Conservation (phyloP, 1,284 basidiomycete species). For the Cystobasidium pallidum region DNA sequence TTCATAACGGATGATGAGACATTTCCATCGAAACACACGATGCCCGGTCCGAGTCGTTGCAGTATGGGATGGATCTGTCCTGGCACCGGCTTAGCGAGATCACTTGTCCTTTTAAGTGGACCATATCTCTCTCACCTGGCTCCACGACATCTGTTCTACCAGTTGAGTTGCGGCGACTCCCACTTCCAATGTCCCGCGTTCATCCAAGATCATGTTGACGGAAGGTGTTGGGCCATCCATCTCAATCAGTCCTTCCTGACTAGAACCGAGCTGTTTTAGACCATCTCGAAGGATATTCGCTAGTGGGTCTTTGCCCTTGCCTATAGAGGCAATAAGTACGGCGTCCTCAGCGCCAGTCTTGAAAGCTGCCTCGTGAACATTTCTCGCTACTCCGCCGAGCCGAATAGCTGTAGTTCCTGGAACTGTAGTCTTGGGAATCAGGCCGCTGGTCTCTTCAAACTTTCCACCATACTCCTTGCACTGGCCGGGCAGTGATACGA, state of each 20-base stretch:
- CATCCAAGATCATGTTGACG: constrained; percentile 80
- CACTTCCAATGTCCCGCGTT: constrained; percentile 69
- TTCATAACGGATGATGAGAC: constrained; percentile 61
- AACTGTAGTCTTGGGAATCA: constrained; percentile 69
- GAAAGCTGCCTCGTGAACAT: constrained; percentile 86
- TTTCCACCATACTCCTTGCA: neutral
- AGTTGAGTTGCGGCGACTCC: constrained; percentile 93
- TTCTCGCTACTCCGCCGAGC: constrained; percentile 89
- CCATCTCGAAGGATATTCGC: constrained; percentile 5
- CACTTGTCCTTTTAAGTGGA: neutral
- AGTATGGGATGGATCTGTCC: constrained; percentile 56
- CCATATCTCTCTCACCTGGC: constrained; percentile 60
- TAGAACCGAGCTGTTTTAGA: constrained; percentile 18
- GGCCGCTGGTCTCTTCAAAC: constrained; percentile 50
- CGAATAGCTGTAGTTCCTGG: constrained; percentile 75
- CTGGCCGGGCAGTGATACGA: constrained; percentile 64
- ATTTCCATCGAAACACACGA: constrained; percentile 85
- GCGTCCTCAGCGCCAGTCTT: constrained; percentile 60
- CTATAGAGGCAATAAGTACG: constrained; percentile 59
- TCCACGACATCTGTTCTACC: constrained; percentile 62
- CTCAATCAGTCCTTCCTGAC: constrained; percentile 33
- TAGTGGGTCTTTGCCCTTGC: constrained; percentile 48
- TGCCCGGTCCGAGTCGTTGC: constrained; percentile 60
- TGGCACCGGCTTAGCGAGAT: neutral
- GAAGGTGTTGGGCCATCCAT: constrained; percentile 72